phyloP scores from a whole-genome alignment of 1,284 basidiomycete species.

The Leccinum fuscescens region DNA sequence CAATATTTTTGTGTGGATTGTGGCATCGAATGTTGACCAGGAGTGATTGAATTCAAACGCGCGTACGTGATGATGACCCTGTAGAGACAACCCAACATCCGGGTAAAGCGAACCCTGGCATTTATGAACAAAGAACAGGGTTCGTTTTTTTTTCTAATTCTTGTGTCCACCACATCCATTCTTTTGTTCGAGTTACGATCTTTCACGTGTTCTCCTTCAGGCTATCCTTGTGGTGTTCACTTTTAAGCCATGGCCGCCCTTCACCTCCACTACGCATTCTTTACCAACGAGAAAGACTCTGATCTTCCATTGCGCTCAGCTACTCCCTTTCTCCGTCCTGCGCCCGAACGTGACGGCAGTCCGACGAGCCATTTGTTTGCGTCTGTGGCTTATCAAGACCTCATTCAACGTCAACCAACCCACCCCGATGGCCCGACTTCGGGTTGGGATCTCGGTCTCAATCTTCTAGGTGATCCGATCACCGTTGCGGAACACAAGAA shows the following conservation, averaged over 20 bases:
- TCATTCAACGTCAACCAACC: constrained; percentile 45
- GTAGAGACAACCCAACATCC: constrained; percentile 11
- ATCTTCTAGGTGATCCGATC: constrained; percentile 42
- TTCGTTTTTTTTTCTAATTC: constrained; percentile 12
- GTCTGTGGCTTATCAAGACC: constrained; percentile 45
- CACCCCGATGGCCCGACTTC: constrained; percentile 38
- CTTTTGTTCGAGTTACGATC: constrained; percentile 15
- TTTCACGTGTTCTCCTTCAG: constrained; percentile 11
- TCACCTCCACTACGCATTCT: constrained; percentile 55
- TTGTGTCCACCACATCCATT: constrained; percentile 9
- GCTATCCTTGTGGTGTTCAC: constrained; percentile 14
- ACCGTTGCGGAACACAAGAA: constrained; percentile 41
- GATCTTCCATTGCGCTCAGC: constrained; percentile 46
- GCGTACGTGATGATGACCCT: constrained; percentile 3
- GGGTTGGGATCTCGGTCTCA: constrained; percentile 39
- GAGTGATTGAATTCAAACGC: not conserved
- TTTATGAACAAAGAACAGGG: constrained; percentile 19
- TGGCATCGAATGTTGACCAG: constrained; percentile 11
- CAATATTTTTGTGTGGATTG: not conserved
- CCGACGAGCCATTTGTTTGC: constrained; percentile 45
- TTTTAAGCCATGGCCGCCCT: constrained; percentile 48
- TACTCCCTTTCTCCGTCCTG: constrained; percentile 46
- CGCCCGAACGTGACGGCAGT: constrained; percentile 46
- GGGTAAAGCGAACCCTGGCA: constrained; percentile 4
- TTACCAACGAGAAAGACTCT: constrained; percentile 38